Percentiles rank a stretch among this genome's conserved stretches.
These are phyloP conservation scores for Zalaria sp. DNA, from an alignment of 2,329 filamentous ascomycete genomes.

Conservation along the genomic window DNA sequence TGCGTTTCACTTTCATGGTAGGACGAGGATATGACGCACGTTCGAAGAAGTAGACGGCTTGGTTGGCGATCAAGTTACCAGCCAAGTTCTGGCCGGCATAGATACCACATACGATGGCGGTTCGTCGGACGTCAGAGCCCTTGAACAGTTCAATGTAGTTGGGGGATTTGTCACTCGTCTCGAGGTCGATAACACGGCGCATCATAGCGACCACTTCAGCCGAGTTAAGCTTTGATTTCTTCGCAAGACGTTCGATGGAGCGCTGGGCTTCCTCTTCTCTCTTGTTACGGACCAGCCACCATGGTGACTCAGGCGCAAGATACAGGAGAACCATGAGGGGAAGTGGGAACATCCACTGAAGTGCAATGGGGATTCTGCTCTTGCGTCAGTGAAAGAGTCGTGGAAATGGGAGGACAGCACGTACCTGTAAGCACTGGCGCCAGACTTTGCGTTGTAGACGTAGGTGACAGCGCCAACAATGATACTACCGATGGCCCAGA, in stretches of 20 bases:
- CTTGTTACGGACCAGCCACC: conserved; percentile 40
- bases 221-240: conserved; percentile 12
- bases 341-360: conserved; percentile 43
- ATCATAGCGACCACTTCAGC: conserved; percentile 42
- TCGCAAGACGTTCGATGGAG: conserved; percentile 34
- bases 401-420: too few species aligned
- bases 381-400: conserved; percentile 20
- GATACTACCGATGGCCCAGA: conserved; percentile 48
- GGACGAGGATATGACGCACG: conserved; percentile 23
- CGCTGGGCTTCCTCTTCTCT: conserved; percentile 28
- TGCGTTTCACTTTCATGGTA: too few species aligned
- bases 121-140: conserved; percentile 40
- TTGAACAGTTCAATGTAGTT: conserved; percentile 38
- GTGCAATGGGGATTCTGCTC: conserved; percentile 37
- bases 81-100: conserved; percentile 47
- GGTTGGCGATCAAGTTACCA: conserved; percentile 49
- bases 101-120: conserved; percentile 40
- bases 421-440: conserved; percentile 17
- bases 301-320: conserved; percentile 37
- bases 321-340: conserved; percentile 38
- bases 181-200: conserved; percentile 41
- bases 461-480: conserved; percentile 45
- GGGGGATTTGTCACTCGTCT: conserved; percentile 32
- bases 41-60: conserved; percentile 47
- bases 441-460: conserved; percentile 28